Percentiles rank a stretch among this genome's conserved stretches.
phyloP scores from a whole-genome alignment of 352 stramenopile species.

The Phytopythium helicoides region DNA sequence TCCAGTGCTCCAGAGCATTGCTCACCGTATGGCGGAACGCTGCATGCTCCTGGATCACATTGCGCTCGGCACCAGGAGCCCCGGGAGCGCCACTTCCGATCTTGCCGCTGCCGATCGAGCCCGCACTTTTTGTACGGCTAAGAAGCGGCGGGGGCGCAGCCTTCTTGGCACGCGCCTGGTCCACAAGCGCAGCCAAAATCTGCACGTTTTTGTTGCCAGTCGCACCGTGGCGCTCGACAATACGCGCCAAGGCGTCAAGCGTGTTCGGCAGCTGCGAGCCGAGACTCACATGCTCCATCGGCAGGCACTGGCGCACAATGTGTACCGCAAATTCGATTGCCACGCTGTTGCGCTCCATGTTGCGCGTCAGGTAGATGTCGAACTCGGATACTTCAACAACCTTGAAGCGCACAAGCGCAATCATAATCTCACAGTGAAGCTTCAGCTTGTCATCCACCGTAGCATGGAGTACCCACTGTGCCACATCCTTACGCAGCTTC shows the following conservation, averaged over 20 bases:
- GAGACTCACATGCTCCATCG: slow-evolving; percentile 91
- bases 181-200: slow-evolving; percentile 73
- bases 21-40: slow-evolving; percentile 85
- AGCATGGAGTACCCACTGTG: slow-evolving; percentile 93
- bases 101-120: slow-evolving; percentile 54
- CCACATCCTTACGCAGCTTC: slow-evolving; percentile 93
- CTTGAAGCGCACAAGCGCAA: slow-evolving; percentile 94
- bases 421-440: slow-evolving; percentile 94
- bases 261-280: slow-evolving; percentile 92
- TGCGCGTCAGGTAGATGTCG: slow-evolving; percentile 93
- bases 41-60: slow-evolving; percentile 66
- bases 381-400: slow-evolving; percentile 93
- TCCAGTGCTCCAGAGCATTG: slow-evolving; percentile 97
- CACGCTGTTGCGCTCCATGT: slow-evolving; percentile 94
- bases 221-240: slow-evolving; percentile 78
- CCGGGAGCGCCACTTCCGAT: slow-evolving; percentile 7
- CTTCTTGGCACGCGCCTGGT: slow-evolving; percentile 73
- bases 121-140: slow-evolving; percentile 41
- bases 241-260: slow-evolving; percentile 87
- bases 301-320: slow-evolving; percentile 91
- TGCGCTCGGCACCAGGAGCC: slow-evolving; percentile 23
- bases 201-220: slow-evolving; percentile 84
- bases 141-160: slow-evolving; percentile 12
- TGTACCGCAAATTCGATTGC: slow-evolving; percentile 97
- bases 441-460: slow-evolving; percentile 94